Conservation (phyloP, 768 basidiomycete genomes). For the Xerocomus potaroensis region DNA sequence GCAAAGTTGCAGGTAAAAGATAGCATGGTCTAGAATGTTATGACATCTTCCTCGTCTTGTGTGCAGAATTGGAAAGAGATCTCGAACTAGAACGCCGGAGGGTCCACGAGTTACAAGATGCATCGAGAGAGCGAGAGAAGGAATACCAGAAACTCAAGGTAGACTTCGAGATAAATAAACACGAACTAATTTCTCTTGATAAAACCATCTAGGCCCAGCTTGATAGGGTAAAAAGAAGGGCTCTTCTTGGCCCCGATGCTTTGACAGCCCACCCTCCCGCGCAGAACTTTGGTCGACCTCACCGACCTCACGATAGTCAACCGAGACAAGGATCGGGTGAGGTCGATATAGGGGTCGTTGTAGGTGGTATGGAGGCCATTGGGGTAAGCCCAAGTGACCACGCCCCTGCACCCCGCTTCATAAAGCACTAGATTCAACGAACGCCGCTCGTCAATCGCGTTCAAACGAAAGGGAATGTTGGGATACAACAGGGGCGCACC, state of each 20-base stretch:
- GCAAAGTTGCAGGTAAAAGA: conserved; percentile 57
- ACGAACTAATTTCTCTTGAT: background rate
- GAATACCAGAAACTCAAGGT: conserved; percentile 89
- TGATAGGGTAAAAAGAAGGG: conserved; percentile 80
- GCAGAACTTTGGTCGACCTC: conserved; percentile 13
- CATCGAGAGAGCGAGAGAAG: conserved; percentile 71
- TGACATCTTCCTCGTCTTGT: conserved; percentile 5
- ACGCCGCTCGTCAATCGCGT: conserved; percentile 60
- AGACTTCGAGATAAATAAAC: background rate
- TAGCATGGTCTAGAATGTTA: background rate
- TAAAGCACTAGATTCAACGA: conserved; percentile 54
- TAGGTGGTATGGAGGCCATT: conserved; percentile 62
- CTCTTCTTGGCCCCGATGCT: conserved; percentile 52
- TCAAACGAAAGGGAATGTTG: conserved; percentile 27
- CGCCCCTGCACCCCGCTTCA: conserved; percentile 2
- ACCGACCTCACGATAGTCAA: conserved; percentile 17
- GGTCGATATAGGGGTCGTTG: conserved; percentile 50
- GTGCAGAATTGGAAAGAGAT: conserved; percentile 71
- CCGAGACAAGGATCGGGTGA: conserved; percentile 19
- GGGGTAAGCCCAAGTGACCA: conserved; percentile 39
- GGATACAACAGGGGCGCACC: conserved; percentile 29
- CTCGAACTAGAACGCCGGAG: conserved; percentile 76
- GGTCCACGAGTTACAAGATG: conserved; percentile 68
- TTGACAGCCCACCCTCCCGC: conserved; percentile 13
- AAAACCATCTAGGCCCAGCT: conserved; percentile 52